Conservation (phyloP, 2,329 filamentous ascomycete genomes). For the Colletotrichum falcatum region DNA sequence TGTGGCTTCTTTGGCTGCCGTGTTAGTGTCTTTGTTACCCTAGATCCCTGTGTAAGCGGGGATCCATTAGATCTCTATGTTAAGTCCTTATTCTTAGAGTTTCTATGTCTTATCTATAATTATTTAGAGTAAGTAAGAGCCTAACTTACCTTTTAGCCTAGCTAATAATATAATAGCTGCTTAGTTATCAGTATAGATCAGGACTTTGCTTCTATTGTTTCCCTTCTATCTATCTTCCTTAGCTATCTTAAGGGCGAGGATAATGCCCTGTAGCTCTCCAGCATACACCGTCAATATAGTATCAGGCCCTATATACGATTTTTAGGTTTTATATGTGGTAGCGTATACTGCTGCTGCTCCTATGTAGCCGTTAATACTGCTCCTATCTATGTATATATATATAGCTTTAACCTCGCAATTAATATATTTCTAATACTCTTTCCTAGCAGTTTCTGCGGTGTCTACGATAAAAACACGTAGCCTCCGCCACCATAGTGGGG, state of each 20-base stretch:
- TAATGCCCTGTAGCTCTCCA: slow-evolving; percentile 1
- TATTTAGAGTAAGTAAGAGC: neutral
- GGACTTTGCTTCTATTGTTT: neutral
- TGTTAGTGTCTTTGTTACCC: neutral
- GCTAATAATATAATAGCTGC: neutral
- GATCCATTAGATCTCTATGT: neutral
- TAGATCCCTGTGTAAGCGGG: neutral
- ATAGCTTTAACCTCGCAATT: neutral
- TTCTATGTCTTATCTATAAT: neutral
- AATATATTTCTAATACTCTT: neutral
- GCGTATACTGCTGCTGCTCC: neutral
- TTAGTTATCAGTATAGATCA: slow-evolving; percentile 4
- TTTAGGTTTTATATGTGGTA: neutral
- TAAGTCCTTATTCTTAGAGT: neutral
- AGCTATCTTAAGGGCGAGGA: neutral
- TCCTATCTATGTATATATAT: neutral
- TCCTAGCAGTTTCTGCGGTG: neutral
- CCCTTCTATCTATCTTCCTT: neutral
- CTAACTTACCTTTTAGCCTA: neutral
- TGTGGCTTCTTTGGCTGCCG: neutral
- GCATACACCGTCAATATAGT: neutral
- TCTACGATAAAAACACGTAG: neutral
- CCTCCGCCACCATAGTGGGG: neutral
- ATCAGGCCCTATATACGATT: neutral
- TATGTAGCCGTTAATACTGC: neutral